Evolutionary conservation across 352 stramenopile species (phyloP).

Genomic region (Peronospora belbahrii): DNA sequence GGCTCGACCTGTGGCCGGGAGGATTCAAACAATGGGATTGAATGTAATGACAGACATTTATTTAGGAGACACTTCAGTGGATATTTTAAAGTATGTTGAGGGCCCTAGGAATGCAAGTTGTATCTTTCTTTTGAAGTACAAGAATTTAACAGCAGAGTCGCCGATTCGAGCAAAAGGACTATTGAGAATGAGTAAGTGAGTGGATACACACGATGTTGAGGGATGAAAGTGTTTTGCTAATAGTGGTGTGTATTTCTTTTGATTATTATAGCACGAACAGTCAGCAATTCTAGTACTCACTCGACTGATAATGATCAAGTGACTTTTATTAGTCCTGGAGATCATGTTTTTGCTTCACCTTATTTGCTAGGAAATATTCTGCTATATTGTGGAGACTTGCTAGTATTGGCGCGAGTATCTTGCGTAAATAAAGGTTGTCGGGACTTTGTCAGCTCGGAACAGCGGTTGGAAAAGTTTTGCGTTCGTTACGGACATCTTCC

Average conservation of each 20-base stretch:
- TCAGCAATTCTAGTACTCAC: conserved; percentile 21
- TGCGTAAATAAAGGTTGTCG: conserved; percentile 49
- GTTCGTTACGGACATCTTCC: conserved; percentile 69
- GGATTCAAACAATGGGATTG: conserved; percentile 66
- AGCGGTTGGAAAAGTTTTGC: conserved; percentile 70
- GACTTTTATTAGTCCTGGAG: conserved; percentile 3
- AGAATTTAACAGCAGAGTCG: conserved; percentile 11
- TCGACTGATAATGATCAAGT: conserved; percentile 17
- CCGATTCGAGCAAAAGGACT: conserved; percentile 27
- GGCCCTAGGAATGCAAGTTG: conserved; percentile 33
- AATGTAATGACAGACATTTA: conserved; percentile 66
- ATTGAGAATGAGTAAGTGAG: conserved; percentile 51
- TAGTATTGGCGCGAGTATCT: conserved; percentile 36
- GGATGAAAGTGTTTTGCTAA: conserved; percentile 1
- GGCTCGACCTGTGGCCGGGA: conserved; percentile 60
- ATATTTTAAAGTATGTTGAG: conserved; percentile 41
- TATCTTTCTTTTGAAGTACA: conserved; percentile 57
- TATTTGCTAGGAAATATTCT: conserved; percentile 74
- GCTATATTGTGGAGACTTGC: conserved; percentile 54
- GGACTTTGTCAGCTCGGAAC: conserved; percentile 57
- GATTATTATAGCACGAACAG: conserved; percentile 14
- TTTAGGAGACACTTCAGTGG: conserved; percentile 47
- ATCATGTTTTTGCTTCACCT: conserved; percentile 46
- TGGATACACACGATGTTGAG: not conserved
- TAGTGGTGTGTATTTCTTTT: not conserved